A percentile compares a stretch with the other conserved stretches of the same genome.
phyloP scores from a whole-genome alignment of 768 basidiomycete genomes.

The Lentinula raphanica region DNA sequence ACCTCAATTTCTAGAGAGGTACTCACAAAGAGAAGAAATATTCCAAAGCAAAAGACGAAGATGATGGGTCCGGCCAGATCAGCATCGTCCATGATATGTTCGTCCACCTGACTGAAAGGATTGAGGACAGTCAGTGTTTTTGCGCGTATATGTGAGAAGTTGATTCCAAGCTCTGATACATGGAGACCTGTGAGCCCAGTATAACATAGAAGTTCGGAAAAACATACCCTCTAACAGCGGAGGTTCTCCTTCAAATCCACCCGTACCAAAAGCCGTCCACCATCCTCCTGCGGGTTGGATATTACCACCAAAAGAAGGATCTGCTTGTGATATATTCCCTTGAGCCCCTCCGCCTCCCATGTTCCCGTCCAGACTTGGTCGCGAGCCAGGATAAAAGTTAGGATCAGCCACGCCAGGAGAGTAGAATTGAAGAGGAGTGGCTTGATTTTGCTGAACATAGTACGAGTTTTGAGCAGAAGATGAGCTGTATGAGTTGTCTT shows the following conservation, averaged over 20 bases:
- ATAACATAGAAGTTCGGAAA: too few species aligned
- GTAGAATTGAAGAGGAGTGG: constrained; percentile 73
- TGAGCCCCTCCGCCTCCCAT: constrained; percentile 35
- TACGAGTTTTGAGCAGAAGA: constrained; percentile 58
- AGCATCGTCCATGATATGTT: constrained; percentile 97
- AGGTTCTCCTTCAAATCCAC: constrained; percentile 93
- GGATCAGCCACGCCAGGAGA: constrained; percentile 51
- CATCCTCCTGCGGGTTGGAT: constrained; percentile 74
- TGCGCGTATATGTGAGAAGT: constrained; percentile 90
- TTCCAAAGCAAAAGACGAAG: constrained; percentile 92
- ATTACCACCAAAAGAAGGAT: constrained; percentile 57
- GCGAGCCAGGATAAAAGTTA: constrained; percentile 64
- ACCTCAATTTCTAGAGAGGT: background rate
- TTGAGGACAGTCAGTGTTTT: constrained; percentile 96
- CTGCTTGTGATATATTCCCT: constrained; percentile 43
- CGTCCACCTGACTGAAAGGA: constrained; percentile 77
- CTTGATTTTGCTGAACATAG: constrained; percentile 47
- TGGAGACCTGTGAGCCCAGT: too few species aligned
- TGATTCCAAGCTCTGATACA: constrained; percentile 86
- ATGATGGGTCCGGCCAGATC: constrained; percentile 95
- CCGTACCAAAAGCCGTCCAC: constrained; percentile 96
- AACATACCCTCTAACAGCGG: constrained; percentile 88
- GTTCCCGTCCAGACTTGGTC: constrained; percentile 75
- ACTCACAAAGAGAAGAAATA: constrained; percentile 86
- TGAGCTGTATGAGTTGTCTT: constrained; percentile 60